Base-by-base conservation (phyloP, 805 yeast genomes). In the Saturnispora mendoncae region DNA sequence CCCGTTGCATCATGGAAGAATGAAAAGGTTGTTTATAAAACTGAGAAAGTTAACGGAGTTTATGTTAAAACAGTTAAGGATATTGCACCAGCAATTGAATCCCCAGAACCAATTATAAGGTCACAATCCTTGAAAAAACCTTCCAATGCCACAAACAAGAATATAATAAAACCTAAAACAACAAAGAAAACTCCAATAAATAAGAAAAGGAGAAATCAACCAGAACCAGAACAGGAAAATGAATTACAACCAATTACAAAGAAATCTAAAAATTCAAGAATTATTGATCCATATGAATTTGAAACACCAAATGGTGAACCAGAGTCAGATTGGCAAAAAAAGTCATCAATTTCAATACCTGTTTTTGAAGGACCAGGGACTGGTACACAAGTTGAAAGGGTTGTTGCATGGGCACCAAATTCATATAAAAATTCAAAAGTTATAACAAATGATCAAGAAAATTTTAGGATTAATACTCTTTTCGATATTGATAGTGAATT, bases 1-100 rank as follows among this genome's bases (percentile, higher is more conserved):
- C 90, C 94, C 0, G 62, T 86, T 47, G 88, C 85, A 2, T 83
- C 71, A 56, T 86, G 95, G 95, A 74, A 83, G 56, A 84, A 83
- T 53, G 95, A 86, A 59, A 67, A 76, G 45, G 72, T 82, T 24
- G 72, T 83, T 3, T 86, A 82, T 53, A 65, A 68, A 32, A 51
- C 62, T 6, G 58, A 50, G 15, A 56, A 49, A 14, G 71, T 69
- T 42, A 68, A 72, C 4, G 74, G 73, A 41, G 62, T 68, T 15
- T 66, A 73, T 6, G 69, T 79, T 6, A 76, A 77, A 39, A 74
- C 74, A 33, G 69, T 81, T 20, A 69, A 72, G 41, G 76, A 72
- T 47, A 76, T 82, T 28, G 68, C 78, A 7, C 79, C 0, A 67
- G 69, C 1, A 72, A 67, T 18, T n/a, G 20, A 14, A 7, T 23